phyloP scores from a whole-genome alignment of 805 yeast genomes.

The Limtongia smithiae region DNA sequence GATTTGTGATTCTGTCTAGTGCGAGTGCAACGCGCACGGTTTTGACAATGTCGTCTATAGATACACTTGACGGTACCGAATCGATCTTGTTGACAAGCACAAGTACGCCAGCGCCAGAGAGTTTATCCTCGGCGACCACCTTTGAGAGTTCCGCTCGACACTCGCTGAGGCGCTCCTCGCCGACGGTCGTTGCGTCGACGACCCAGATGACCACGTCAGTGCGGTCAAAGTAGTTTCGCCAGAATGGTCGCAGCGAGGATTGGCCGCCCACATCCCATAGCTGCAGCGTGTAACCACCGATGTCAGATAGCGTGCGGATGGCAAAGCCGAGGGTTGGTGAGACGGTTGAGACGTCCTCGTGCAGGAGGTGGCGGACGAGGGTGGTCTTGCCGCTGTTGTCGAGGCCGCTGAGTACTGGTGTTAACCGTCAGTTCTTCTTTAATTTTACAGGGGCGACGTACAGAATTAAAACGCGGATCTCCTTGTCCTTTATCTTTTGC shows the following conservation, averaged over 20 bases:
- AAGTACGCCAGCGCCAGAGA: conserved; percentile 66
- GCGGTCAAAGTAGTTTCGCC: conserved; percentile 89
- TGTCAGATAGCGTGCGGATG: conserved; percentile 55
- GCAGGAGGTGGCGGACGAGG: conserved; percentile 57
- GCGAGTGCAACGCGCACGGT: conserved; percentile 30
- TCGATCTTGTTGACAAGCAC: conserved; percentile 76
- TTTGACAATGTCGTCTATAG: neutral
- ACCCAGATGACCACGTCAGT: conserved; percentile 84
- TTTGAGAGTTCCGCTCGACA: conserved; percentile 61
- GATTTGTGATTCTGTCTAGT: conserved; percentile 39
- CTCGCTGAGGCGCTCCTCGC: conserved; percentile 56
- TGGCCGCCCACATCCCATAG: conserved; percentile 90
- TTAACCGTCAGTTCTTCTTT: neutral
- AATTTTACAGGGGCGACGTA: conserved; percentile 26
- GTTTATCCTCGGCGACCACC: conserved; percentile 60
- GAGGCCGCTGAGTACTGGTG: conserved; percentile 49
- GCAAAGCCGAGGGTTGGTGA: conserved; percentile 91
- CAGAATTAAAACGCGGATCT: conserved; percentile 67
- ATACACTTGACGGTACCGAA: conserved; percentile 37
- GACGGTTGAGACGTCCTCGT: conserved; percentile 50
- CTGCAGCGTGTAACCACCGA: conserved; percentile 35
- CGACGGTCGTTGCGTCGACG: conserved; percentile 60
- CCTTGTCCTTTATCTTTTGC: conserved; percentile 76
- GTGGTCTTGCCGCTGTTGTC: conserved; percentile 94
- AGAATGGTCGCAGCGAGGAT: conserved; percentile 72